A percentile compares a stretch with the other conserved stretches of the same genome.
These are phyloP conservation scores for Mycena albidolilacea DNA, from an alignment of 768 basidiomycete species.

Conservation along the genomic window DNA sequence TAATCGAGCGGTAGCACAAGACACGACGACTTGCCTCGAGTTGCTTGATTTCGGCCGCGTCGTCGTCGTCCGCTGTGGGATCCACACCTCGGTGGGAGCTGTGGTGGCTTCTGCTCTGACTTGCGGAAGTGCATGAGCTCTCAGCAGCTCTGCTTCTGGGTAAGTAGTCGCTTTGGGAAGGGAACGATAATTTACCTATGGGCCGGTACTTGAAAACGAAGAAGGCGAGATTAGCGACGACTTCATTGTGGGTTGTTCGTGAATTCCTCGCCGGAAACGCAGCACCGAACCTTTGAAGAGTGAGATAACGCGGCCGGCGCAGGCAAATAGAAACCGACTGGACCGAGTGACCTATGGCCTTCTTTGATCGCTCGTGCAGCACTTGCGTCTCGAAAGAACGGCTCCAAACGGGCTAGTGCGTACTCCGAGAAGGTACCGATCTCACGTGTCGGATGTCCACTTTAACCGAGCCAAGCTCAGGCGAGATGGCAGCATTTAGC, in stretches of 20 bases:
- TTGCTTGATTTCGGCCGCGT: constrained; percentile 6
- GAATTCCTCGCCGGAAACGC: neutral
- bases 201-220: constrained; percentile 32
- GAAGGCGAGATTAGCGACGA: neutral
- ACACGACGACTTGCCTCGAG: constrained; percentile 15
- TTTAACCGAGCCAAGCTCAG: constrained; percentile 26
- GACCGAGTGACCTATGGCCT: constrained; percentile 32
- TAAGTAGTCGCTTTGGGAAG: neutral
- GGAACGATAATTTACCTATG: constrained; percentile 7
- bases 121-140: constrained; percentile 19
- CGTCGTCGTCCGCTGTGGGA: constrained; percentile 11
- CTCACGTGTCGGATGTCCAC: neutral
- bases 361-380: constrained; percentile 34
- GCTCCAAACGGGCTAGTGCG: neutral
- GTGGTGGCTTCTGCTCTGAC: neutral
- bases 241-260: neutral
- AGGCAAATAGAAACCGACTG: constrained; percentile 4
- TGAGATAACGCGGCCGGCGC: neutral
- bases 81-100: neutral
- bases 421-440: neutral
- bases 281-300: constrained; percentile 17
- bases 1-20: too few relatives aligned
- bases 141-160: constrained; percentile 12
- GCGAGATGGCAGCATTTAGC: constrained; percentile 22
- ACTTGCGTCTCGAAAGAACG: constrained; percentile 4